These are phyloP conservation scores for Globisporangium polare DNA, from an alignment of 352 stramenopile genomes.

Conservation along the genomic window DNA sequence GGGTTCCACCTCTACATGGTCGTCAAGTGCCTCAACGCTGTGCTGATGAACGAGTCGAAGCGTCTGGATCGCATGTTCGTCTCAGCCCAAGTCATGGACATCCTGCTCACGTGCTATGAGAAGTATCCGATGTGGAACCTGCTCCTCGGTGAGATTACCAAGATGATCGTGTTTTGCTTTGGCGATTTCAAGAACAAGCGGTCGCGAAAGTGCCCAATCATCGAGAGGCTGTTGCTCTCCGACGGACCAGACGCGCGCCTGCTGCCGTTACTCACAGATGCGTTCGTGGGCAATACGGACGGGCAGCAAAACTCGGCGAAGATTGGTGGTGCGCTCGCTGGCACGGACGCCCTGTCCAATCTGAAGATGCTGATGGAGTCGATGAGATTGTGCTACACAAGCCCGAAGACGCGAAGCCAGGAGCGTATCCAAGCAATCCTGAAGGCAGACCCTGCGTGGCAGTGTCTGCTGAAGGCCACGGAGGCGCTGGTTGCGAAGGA, in stretches of 20 bases:
- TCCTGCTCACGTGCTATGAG: conserved; percentile 74
- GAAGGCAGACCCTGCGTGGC: conserved; percentile 48
- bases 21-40: conserved; percentile 72
- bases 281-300: conserved; percentile 26
- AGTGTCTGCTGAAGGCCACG: conserved; percentile 44
- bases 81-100: conserved; percentile 57
- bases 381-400: conserved; percentile 69
- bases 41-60: conserved; percentile 78
- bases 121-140: conserved; percentile 79
- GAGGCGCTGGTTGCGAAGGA: conserved; percentile 46
- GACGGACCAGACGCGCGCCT: conserved; percentile 52
- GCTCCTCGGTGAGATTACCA: conserved; percentile 77
- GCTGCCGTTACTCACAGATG: conserved; percentile 52
- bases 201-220: conserved; percentile 74
- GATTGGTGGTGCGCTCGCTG: conserved; percentile 32
- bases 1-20: conserved; percentile 74
- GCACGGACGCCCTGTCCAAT: conserved; percentile 71
- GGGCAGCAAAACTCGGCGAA: conserved; percentile 12
- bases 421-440: conserved; percentile 58
- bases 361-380: conserved; percentile 82
- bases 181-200: conserved; percentile 87
- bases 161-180: conserved; percentile 82
- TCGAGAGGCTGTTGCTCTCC: conserved; percentile 56
- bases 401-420: conserved; percentile 71
- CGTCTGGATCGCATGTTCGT: conserved; percentile 83